Evolutionary conservation across 176 grass and related monocot species (phyloP).

Genomic region (Canna indica): DNA sequence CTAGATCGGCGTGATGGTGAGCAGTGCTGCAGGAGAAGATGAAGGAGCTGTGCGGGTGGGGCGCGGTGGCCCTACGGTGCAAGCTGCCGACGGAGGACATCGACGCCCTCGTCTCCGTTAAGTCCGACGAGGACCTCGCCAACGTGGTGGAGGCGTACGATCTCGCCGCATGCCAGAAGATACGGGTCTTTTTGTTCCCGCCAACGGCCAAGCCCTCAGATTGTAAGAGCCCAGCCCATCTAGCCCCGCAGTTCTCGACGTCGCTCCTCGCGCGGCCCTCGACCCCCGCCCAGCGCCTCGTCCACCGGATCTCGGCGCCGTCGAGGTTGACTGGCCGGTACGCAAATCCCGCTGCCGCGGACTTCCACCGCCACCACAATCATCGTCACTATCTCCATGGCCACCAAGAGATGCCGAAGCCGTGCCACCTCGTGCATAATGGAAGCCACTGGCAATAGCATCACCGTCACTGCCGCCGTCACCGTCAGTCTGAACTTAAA

Average conservation of each 20-base stretch:
- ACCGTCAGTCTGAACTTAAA: not conserved
- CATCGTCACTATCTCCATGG: not conserved
- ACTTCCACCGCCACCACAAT: not conserved
- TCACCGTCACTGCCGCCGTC: not conserved
- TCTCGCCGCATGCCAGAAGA: not conserved
- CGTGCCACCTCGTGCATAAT: not conserved
- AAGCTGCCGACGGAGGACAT: constrained; percentile 65
- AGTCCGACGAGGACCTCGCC: constrained; percentile 76
- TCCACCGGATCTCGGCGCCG: not conserved
- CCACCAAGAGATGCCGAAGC: not conserved
- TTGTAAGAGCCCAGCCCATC: not conserved
- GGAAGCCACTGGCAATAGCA: not conserved
- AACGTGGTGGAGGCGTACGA: constrained; percentile 80
- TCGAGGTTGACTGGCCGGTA: not conserved
- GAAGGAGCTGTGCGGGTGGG: not conserved
- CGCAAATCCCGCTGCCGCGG: not conserved
- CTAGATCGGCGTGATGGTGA: not conserved
- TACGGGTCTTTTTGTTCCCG: not conserved
- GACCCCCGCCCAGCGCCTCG: not conserved
- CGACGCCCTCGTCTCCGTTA: constrained; percentile 72
- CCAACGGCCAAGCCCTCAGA: not conserved
- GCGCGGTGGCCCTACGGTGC: constrained; percentile 33
- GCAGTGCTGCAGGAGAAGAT: not conserved
- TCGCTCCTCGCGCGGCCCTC: not conserved
- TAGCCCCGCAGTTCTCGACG: not conserved